These are phyloP conservation scores for Crithidia thermophila DNA, from an alignment of 208 protist genomes.

Conservation along the genomic window DNA sequence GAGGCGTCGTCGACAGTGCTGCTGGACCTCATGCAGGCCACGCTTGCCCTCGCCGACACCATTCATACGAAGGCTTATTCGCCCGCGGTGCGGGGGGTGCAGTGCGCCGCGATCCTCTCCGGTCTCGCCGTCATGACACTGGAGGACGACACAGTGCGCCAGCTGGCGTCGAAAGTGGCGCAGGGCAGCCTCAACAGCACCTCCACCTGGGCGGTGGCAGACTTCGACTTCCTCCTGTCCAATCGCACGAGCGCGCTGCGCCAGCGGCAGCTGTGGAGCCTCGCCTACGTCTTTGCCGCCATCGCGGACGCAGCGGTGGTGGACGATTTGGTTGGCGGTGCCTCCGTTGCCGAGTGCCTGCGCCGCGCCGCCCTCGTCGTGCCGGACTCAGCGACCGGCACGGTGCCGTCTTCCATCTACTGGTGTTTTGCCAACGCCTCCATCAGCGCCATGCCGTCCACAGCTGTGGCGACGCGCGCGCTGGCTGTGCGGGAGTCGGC, in stretches of 20 bases:
- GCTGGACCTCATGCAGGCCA: background rate
- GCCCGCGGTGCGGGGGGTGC: conserved; percentile 15
- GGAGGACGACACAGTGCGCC: conserved; percentile 32
- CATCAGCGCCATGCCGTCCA: conserved; percentile 5
- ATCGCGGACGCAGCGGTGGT: conserved; percentile 5
- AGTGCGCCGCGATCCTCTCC: conserved; percentile 29
- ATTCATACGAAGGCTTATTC: conserved; percentile 11
- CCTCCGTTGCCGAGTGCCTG: conserved; percentile 27
- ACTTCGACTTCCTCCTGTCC: conserved; percentile 18
- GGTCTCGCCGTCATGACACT: conserved; percentile 25
- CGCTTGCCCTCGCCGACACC: conserved; percentile 14
- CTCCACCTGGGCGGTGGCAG: conserved; percentile 7
- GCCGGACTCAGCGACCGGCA: conserved; percentile 9
- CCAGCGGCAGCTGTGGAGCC: conserved; percentile 24
- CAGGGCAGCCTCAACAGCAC: conserved; percentile 5
- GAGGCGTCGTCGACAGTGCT: conserved; percentile 8
- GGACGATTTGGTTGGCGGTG: conserved; percentile 16
- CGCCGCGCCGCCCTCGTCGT: conserved; percentile 24
- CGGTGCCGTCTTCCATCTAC: conserved; percentile 25
- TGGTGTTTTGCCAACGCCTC: conserved; percentile 30
- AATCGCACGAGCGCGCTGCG: conserved; percentile 3
- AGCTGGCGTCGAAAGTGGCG: conserved; percentile 10
- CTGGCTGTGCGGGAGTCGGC: conserved; percentile 20
- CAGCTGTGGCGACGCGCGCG: conserved; percentile 9
- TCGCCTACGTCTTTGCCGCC: conserved; percentile 22